Base-by-base conservation (phyloP, 2,329 filamentous ascomycete species). In the Aulographum hederae region DNA sequence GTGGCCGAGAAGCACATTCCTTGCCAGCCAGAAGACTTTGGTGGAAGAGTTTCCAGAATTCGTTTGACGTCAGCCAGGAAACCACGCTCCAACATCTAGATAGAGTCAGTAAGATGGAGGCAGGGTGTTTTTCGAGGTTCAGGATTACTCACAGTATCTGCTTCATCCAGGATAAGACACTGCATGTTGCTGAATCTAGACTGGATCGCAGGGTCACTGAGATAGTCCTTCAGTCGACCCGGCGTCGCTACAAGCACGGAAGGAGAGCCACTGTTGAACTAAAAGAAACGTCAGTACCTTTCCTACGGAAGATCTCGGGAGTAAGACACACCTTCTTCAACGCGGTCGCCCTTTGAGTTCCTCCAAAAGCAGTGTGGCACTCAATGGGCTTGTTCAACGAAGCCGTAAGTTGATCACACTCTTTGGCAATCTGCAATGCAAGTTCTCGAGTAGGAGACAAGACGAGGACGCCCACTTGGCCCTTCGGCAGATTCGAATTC, bases 1-100 rank as follows among this genome's bases (percentile, higher is more conserved):
- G 89, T 98, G 28, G 89, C 89, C 11, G 86, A 95, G 53, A 92
- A 94, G 53, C 98, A 74, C 45, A 98, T 71, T 5, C 84, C 94
- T 53, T 98, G 89, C 31, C 86, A 50, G 73, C 33, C 77, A 65
- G 37, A 75, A 69, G 32, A 73, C 53, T 0, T 51, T 43, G 4
- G 56, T 3, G 86, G 86, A 6, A 94, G 46, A 23, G 51, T 40
- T 11, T 43, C 43, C 44, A 56, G 56, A 42, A 65, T 61, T 13
- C 59, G 48, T 21, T 57, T 52, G 33, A 65, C 60, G 38, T 61
- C 60, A 19, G 53, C 52, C 37, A 46, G 52, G 48, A 65, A 65
- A 18, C 61, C 58, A 39, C 69, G 61, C 42, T 78, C 70, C 30
- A 78, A 57, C 17, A 80, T 58, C 40, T 75, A n/a, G n/a, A n/a